Conservation (phyloP, 2,329 filamentous ascomycete species). For the Boeremia lycopersici region DNA sequence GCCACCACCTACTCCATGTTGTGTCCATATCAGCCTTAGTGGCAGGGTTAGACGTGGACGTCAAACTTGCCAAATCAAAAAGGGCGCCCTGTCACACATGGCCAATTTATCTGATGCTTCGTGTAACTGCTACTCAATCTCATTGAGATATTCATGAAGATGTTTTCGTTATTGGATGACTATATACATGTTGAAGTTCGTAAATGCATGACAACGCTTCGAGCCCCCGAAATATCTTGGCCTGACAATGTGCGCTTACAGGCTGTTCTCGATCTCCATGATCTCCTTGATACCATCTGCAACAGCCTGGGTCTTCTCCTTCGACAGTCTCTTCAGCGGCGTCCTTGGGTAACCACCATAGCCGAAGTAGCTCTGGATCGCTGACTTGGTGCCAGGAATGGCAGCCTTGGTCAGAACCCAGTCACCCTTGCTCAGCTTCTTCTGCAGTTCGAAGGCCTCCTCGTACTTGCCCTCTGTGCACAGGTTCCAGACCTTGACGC, state of each 20-base stretch:
- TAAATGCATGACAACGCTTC: conserved; percentile 21
- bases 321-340: conserved; percentile 70
- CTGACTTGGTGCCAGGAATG: conserved; percentile 85
- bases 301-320: conserved; percentile 57
- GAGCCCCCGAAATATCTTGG: neutral
- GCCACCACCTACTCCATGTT: too few relatives aligned
- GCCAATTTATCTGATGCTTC: too few relatives aligned
- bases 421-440: conserved; percentile 76
- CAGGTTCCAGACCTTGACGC: conserved; percentile 78
- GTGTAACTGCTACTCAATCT: too few relatives aligned
- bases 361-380: conserved; percentile 79
- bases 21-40: too few relatives aligned
- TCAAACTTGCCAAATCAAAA: too few relatives aligned
- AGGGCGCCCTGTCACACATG: too few relatives aligned
- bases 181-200: conserved; percentile 26
- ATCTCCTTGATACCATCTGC: conserved; percentile 59
- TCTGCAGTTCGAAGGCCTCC: conserved; percentile 77
- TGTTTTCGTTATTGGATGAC: conserved; percentile 18
- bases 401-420: conserved; percentile 84
- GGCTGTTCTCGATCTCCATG: conserved; percentile 66
- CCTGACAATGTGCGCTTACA: conserved; percentile 28
- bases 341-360: conserved; percentile 79
- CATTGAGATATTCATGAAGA: neutral
- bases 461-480: conserved; percentile 74
- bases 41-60: too few relatives aligned